A percentile compares a stretch with the other conserved stretches of the same genome.
Conservation (phyloP, 495 filamentous ascomycete species). For the Staphylotrichum tortipilum region DNA sequence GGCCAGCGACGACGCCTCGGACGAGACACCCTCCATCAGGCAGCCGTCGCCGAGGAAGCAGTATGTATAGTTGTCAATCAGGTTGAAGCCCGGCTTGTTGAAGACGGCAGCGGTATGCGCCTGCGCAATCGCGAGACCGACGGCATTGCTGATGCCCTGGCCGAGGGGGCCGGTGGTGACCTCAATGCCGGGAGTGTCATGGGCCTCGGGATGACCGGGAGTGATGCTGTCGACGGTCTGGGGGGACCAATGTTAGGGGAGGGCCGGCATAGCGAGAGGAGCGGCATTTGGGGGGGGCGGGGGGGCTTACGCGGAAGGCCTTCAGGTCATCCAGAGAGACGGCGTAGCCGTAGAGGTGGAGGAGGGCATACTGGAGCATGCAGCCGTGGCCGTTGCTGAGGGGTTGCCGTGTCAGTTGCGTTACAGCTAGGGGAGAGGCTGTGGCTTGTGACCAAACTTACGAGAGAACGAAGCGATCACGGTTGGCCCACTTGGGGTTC, state of each 20-base stretch:
- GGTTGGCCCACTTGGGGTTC: conserved; percentile 94
- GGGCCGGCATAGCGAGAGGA: no score
- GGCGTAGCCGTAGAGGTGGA: conserved; percentile 91
- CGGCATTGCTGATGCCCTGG: conserved; percentile 90
- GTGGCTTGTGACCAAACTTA: no score
- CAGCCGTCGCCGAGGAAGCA: conserved; percentile 96
- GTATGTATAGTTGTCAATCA: conserved; percentile 96
- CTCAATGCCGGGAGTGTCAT: conserved; percentile 93
- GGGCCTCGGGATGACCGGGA: conserved; percentile 91
- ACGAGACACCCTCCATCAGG: conserved; percentile 95
- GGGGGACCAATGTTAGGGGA: conserved; percentile 13
- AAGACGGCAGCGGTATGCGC: conserved; percentile 79
- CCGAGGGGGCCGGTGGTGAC: conserved; percentile 96
- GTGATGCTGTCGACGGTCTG: conserved; percentile 85
- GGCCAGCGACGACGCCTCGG: conserved; percentile 84
- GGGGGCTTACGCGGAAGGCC: conserved; percentile 73
- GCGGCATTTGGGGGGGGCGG: no score
- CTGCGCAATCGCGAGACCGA: conserved; percentile 95
- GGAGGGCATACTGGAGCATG: conserved; percentile 98
- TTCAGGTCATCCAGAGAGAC: conserved; percentile 85
- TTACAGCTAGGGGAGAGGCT: not conserved
- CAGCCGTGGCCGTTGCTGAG: conserved; percentile 93
- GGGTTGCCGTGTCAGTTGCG: not conserved
- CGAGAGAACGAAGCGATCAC: conserved; percentile 98
- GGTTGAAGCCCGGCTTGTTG: conserved; percentile 92